Conservation (phyloP, 176 grass and related monocot genomes). For the Cymbopogon citratus region DNA sequence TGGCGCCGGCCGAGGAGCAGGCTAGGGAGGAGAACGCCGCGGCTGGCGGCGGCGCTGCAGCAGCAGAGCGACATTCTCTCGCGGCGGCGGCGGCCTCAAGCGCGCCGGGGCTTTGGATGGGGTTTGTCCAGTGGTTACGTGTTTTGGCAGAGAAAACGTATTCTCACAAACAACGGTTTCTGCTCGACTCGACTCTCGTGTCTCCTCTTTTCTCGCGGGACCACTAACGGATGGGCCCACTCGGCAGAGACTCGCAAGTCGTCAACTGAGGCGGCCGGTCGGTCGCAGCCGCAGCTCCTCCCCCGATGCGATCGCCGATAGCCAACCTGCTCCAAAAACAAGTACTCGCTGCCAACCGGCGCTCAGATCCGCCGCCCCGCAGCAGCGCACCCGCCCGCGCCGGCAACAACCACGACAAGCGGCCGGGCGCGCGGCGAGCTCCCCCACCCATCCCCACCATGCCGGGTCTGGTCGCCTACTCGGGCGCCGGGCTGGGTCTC, state of each 20-base stretch:
- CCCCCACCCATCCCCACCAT: conserved; percentile 15
- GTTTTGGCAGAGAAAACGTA: neutral
- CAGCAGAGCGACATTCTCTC: conserved; percentile 37
- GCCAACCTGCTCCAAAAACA: neutral
- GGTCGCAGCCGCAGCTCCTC: neutral
- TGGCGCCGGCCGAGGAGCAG: neutral
- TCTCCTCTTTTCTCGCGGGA: neutral
- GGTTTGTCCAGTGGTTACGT: neutral
- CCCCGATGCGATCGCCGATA: conserved; percentile 18
- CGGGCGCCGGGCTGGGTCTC: conserved; percentile 59
- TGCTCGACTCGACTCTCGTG: no score
- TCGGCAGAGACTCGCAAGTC: neutral
- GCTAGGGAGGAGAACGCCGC: conserved; percentile 14
- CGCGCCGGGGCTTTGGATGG: neutral
- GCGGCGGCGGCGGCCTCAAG: neutral
- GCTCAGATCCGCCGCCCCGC: conserved; percentile 25
- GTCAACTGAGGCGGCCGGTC: neutral
- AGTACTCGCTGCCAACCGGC: conserved; percentile 11
- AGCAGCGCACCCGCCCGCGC: neutral
- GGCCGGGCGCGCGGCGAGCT: neutral
- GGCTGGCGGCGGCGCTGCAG: conserved; percentile 6
- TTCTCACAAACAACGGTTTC: neutral
- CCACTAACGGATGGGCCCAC: neutral
- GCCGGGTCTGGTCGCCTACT: conserved; percentile 73
- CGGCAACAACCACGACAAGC: neutral